Evolutionary conservation across 2,329 filamentous ascomycete genomes (phyloP).

Genomic region (Alternaria gansuensis): DNA sequence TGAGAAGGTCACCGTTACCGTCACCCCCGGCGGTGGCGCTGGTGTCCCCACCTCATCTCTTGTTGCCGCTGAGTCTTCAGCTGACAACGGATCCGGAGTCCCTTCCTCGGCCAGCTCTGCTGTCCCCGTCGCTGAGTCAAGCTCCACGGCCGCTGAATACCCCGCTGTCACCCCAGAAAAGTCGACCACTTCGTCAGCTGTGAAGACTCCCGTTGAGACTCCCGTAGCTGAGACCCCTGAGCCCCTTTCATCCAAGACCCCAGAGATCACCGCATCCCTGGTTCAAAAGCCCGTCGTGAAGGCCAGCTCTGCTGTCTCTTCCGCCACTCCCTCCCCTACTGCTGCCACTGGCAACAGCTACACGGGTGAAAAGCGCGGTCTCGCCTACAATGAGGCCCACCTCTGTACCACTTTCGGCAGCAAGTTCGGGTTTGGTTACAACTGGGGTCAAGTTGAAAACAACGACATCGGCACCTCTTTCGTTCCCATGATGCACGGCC

Average conservation of each 20-base stretch:
- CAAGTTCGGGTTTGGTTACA: conserved; percentile 70
- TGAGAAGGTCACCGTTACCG: conserved; percentile 55
- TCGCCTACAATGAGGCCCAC: conserved; percentile 70
- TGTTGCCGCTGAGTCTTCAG: conserved; percentile 19
- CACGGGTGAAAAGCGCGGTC: conserved; percentile 67
- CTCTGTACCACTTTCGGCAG: conserved; percentile 63
- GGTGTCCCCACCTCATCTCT: conserved; percentile 28
- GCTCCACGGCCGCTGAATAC: conserved; percentile 20
- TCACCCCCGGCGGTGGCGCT: conserved; percentile 41
- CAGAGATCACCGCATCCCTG: conserved; percentile 21
- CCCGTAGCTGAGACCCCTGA: conserved; percentile 14
- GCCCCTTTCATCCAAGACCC: conserved; percentile 25
- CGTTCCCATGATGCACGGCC: conserved; percentile 64
- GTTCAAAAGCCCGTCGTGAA: conserved; percentile 19
- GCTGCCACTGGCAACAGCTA: conserved; percentile 36
- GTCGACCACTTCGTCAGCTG: background rate
- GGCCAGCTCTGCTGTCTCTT: conserved; percentile 24
- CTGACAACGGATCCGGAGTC: conserved; percentile 19
- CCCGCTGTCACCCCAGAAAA: conserved; percentile 14
- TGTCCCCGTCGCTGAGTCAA: conserved; percentile 19
- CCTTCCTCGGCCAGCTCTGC: conserved; percentile 25
- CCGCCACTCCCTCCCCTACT: conserved; percentile 30
- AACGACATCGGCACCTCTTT: conserved; percentile 63
- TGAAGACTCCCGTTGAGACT: conserved; percentile 2
- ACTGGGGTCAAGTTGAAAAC: conserved; percentile 64